Conservation (phyloP, 208 protist species). For the Trypanosoma melophagium region DNA sequence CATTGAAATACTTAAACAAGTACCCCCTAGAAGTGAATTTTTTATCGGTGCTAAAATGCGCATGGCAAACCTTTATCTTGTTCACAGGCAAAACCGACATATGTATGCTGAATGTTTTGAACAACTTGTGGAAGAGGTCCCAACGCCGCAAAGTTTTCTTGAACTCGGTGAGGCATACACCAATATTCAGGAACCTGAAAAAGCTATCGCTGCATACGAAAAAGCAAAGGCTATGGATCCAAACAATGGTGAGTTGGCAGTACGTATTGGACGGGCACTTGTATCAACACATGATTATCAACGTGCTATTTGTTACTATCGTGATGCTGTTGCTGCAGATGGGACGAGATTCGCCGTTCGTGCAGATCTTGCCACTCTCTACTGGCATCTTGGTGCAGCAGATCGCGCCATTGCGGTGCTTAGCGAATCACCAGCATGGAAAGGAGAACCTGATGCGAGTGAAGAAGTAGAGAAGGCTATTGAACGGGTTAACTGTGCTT, state of each 20-base stretch:
- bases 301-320: conserved; percentile 91
- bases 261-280: conserved; percentile 92
- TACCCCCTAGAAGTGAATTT: conserved; percentile 63
- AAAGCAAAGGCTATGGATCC: conserved; percentile 82
- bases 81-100: conserved; percentile 69
- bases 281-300: conserved; percentile 94
- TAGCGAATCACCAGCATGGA: conserved; percentile 47
- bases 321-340: conserved; percentile 72
- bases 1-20: conserved; percentile 75
- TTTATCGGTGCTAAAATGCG: conserved; percentile 84
- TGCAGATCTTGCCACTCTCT: conserved; percentile 91
- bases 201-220: conserved; percentile 89
- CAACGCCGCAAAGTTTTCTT: conserved; percentile 75
- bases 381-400: conserved; percentile 80
- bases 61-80: conserved; percentile 89
- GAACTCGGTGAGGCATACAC: conserved; percentile 88
- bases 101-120: conserved; percentile 90
- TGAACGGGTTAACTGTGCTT: conserved; percentile 78
- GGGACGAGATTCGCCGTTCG: conserved; percentile 66
- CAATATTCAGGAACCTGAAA: conserved; percentile 88
- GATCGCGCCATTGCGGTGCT: conserved; percentile 63
- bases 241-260: conserved; percentile 77
- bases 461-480: conserved; percentile 50
- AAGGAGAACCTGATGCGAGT: conserved; percentile 28
- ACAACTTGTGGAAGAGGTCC: conserved; percentile 82